These are phyloP conservation scores for Phanerodontia chrysosporium DNA, from an alignment of 768 basidiomycete genomes.

Conservation along the genomic window DNA sequence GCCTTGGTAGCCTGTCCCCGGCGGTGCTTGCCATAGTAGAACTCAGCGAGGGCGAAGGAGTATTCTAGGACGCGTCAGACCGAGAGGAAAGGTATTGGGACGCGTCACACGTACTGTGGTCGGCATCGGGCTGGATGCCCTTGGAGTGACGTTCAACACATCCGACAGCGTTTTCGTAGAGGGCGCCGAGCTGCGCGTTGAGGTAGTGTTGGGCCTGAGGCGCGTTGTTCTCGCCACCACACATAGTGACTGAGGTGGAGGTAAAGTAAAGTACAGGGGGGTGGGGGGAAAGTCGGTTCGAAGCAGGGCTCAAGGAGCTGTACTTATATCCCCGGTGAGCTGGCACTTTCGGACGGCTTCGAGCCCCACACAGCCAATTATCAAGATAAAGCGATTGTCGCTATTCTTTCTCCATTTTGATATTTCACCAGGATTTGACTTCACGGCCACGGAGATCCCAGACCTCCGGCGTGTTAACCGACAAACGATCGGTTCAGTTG, in stretches of 20 bases:
- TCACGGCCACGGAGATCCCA: constrained; percentile 8
- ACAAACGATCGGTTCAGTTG: not conserved
- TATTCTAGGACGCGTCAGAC: not conserved
- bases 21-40: constrained; percentile 10
- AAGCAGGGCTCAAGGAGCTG: not conserved
- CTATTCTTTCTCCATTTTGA: not conserved
- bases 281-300: not conserved
- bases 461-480: not conserved
- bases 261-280: not conserved
- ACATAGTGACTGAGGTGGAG: constrained; percentile 12
- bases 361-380: constrained; percentile 3
- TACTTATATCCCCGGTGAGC: not conserved
- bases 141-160: constrained; percentile 17
- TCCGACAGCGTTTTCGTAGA: constrained; percentile 18
- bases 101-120: constrained; percentile 14
- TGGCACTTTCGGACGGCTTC: not conserved
- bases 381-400: constrained; percentile 2
- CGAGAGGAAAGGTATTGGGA: no score
- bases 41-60: constrained; percentile 18
- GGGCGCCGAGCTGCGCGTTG: constrained; percentile 21
- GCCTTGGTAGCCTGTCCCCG: constrained; percentile 5
- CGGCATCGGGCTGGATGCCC: constrained; percentile 12
- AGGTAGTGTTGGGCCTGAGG: constrained; percentile 21
- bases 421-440: not conserved
- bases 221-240: constrained; percentile 22